Conservation (phyloP, 345 rosid genomes). For the Gossypium anomalum region DNA sequence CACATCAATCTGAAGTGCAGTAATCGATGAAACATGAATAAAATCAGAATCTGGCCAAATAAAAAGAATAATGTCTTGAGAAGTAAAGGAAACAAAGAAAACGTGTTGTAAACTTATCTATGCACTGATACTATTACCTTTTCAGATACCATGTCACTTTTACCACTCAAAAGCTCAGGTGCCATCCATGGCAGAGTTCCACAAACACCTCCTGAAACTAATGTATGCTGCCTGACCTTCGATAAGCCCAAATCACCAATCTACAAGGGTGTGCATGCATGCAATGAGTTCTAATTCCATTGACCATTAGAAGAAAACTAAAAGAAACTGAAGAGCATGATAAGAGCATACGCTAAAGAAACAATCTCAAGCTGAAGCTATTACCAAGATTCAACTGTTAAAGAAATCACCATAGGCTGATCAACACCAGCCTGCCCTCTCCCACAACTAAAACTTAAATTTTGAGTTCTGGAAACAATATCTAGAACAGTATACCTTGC, state of each 20-base stretch:
- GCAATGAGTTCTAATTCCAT: slow-evolving; percentile 15
- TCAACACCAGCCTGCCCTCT: background rate
- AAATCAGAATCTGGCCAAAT: background rate
- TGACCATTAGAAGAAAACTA: background rate
- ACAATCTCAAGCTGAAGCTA: slow-evolving; percentile 10
- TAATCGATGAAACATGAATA: slow-evolving; percentile 4
- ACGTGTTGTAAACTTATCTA: background rate
- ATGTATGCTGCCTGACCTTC: slow-evolving; percentile 87
- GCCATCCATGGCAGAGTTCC: slow-evolving; percentile 99
- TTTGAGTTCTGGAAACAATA: slow-evolving; percentile 1
- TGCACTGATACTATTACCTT: slow-evolving; percentile 45
- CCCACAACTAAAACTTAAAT: background rate
- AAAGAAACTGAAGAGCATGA: background rate
- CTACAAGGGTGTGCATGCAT: slow-evolving; percentile 33
- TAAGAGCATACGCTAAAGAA: background rate
- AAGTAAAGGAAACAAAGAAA: background rate
- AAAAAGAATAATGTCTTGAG: background rate
- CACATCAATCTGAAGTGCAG: slow-evolving; percentile 70
- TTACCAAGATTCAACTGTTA: background rate
- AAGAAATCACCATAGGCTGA: slow-evolving; percentile 10
- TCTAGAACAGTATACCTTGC: slow-evolving; percentile 58
- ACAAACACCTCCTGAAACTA: slow-evolving; percentile 97
- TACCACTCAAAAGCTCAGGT: slow-evolving; percentile 95
- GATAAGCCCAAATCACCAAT: slow-evolving; percentile 96
- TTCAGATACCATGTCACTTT: slow-evolving; percentile 91